Conservation (phyloP, 176 grass and related monocot species). For the Eragrostis nindensis region DNA sequence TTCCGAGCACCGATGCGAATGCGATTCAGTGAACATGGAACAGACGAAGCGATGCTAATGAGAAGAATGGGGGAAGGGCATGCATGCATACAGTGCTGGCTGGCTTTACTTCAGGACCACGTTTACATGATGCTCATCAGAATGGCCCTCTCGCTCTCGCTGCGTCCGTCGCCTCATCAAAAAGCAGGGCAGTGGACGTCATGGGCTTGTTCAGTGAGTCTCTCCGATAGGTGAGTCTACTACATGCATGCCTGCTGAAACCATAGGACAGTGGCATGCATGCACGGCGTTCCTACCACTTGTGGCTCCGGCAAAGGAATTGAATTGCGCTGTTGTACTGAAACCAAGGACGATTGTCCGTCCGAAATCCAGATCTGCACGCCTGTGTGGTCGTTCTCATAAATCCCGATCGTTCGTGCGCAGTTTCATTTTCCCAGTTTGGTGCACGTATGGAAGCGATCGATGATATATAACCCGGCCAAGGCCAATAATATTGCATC, state of each 20-base stretch:
- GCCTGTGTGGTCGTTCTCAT: background rate
- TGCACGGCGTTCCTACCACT: constrained; percentile 33
- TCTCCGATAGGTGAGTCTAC: no score
- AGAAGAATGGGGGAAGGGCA: background rate
- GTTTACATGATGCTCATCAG: constrained; percentile 38
- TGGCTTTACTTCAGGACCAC: constrained; percentile 25
- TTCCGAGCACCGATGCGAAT: background rate
- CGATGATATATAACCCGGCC: background rate
- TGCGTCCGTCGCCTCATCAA: background rate
- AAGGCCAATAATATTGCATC: background rate
- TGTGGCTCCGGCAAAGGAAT: constrained; percentile 26
- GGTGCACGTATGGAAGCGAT: background rate
- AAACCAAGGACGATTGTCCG: constrained; percentile 37
- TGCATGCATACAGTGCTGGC: background rate
- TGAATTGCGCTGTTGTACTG: constrained; percentile 41
- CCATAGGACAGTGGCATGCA: background rate
- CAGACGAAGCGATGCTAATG: background rate
- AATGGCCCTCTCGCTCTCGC: background rate
- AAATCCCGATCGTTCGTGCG: background rate
- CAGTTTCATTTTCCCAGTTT: background rate
- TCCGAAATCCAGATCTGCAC: constrained; percentile 9
- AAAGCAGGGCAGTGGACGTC: background rate
- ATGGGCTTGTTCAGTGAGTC: constrained; percentile 32
- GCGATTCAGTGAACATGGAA: background rate
- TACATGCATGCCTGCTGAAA: background rate